Evolutionary conservation across 1,139 yeast species (phyloP).

Genomic region (Kodamaea fungicola): DNA sequence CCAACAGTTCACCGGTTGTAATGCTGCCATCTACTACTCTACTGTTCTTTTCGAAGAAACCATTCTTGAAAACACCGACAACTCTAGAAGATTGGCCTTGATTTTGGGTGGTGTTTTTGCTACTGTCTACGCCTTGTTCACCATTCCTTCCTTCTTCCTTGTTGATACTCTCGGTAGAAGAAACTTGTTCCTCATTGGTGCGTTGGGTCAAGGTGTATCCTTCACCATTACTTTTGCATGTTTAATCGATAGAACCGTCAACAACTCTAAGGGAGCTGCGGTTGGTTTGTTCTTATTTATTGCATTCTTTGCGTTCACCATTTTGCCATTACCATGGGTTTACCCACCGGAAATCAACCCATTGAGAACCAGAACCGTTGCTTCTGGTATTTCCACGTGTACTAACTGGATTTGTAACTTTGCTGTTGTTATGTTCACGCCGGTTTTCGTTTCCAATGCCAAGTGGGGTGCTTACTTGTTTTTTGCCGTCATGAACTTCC

Average conservation of each 20-base stretch:
- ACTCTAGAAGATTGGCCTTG: constrained; percentile 49
- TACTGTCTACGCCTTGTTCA: constrained; percentile 57
- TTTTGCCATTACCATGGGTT: constrained; percentile 48
- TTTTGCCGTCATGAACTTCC: constrained; percentile 23
- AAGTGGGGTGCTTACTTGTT: constrained; percentile 41
- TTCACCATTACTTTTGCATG: constrained; percentile 42
- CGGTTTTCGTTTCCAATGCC: constrained; percentile 44
- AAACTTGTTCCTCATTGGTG: constrained; percentile 50
- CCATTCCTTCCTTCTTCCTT: constrained; percentile 61
- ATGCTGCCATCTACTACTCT: constrained; percentile 66
- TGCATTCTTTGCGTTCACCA: constrained; percentile 26
- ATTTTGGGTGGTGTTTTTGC: constrained; percentile 64
- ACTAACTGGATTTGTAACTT: constrained; percentile 53
- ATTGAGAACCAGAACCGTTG: constrained; percentile 56
- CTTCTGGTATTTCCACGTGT: constrained; percentile 45
- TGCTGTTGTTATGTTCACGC: constrained; percentile 53
- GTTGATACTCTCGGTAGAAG: constrained; percentile 70
- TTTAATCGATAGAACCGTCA: constrained; percentile 29
- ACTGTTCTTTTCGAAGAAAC: constrained; percentile 60
- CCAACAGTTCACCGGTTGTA: constrained; percentile 64
- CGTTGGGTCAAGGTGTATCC: constrained; percentile 43
- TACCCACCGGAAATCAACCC: constrained; percentile 65
- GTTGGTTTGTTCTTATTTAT: constrained; percentile 28
- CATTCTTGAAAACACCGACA: constrained; percentile 25
- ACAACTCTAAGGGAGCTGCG: constrained; percentile 46